These are phyloP conservation scores for Saksenaea vasiformis DNA, from an alignment of 371 early-diverging fungal species.

Conservation along the genomic window DNA sequence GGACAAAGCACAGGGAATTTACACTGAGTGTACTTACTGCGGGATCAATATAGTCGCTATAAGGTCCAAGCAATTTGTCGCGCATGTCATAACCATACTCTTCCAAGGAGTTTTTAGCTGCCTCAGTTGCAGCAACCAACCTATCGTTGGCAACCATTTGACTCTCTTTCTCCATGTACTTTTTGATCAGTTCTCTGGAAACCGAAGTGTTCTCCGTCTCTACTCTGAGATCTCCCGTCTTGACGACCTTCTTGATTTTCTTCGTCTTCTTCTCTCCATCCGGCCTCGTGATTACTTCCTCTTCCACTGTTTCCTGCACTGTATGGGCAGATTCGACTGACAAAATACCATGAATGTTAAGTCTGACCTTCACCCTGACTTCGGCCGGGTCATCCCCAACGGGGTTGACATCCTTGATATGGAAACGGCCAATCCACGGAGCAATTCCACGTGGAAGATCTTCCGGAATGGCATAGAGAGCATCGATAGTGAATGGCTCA, in stretches of 20 bases:
- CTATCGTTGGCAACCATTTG: slow-evolving; percentile 87
- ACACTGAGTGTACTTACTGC: slow-evolving; percentile 15
- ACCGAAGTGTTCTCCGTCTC: slow-evolving; percentile 62
- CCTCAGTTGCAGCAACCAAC: slow-evolving; percentile 92
- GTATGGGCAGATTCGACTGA: slow-evolving; percentile 84
- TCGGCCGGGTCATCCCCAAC: slow-evolving; percentile 61
- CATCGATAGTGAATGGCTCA: slow-evolving; percentile 82
- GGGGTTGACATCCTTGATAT: slow-evolving; percentile 58
- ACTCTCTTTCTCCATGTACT: slow-evolving; percentile 77
- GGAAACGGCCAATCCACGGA: slow-evolving; percentile 73
- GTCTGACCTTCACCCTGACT: slow-evolving; percentile 91
- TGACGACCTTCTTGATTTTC: slow-evolving; percentile 86
- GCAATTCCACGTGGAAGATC: slow-evolving; percentile 73
- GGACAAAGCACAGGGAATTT: too few relatives aligned
- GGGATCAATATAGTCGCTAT: slow-evolving; percentile 76
- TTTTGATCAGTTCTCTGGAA: slow-evolving; percentile 55
- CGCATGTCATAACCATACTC: slow-evolving; percentile 98
- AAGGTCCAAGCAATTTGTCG: slow-evolving; percentile 74
- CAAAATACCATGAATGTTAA: slow-evolving; percentile 85
- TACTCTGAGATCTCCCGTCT: slow-evolving; percentile 86
- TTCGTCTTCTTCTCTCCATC: slow-evolving; percentile 63
- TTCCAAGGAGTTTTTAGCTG: slow-evolving; percentile 93
- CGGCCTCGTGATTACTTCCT: slow-evolving; percentile 65
- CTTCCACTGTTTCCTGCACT: slow-evolving; percentile 84
- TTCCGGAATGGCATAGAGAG: slow-evolving; percentile 71